These are phyloP conservation scores for Pistacia integerrima DNA, from an alignment of 345 rosid species.

Conservation along the genomic window DNA sequence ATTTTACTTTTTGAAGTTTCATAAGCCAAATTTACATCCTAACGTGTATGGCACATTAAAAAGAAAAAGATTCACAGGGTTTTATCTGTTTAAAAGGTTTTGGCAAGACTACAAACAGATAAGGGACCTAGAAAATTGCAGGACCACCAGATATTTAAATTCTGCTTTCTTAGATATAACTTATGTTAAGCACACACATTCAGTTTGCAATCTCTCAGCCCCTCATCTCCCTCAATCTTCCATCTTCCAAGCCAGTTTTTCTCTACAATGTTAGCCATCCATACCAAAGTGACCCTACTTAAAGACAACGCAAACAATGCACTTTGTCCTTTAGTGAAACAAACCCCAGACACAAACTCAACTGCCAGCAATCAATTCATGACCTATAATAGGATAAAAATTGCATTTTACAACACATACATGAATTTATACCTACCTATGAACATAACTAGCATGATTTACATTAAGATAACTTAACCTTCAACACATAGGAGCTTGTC, in stretches of 20 bases:
- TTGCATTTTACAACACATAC: background rate
- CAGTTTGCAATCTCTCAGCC: background rate
- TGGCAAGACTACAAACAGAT: too few relatives aligned
- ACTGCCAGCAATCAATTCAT: background rate
- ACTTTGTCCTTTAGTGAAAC: background rate
- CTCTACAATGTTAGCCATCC: background rate
- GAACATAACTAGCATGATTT: background rate
- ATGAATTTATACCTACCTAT: background rate
- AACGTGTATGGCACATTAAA: background rate
- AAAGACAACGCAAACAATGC: background rate
- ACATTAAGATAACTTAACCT: background rate
- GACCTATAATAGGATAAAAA: background rate
- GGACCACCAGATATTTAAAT: background rate
- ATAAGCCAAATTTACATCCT: background rate
- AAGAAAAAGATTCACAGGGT: background rate
- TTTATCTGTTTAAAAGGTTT: background rate
- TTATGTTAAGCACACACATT: background rate
- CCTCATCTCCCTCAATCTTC: background rate
- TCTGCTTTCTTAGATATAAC: background rate
- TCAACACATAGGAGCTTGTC: background rate
- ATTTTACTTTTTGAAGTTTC: background rate
- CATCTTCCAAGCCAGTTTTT: background rate
- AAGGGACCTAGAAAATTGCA: background rate
- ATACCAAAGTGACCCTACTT: background rate
- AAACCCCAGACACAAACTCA: background rate